Evolutionary conservation across 768 basidiomycete species (phyloP), one percentile per base, ranked within the genome.

Genomic region (Imleria badia): DNA sequence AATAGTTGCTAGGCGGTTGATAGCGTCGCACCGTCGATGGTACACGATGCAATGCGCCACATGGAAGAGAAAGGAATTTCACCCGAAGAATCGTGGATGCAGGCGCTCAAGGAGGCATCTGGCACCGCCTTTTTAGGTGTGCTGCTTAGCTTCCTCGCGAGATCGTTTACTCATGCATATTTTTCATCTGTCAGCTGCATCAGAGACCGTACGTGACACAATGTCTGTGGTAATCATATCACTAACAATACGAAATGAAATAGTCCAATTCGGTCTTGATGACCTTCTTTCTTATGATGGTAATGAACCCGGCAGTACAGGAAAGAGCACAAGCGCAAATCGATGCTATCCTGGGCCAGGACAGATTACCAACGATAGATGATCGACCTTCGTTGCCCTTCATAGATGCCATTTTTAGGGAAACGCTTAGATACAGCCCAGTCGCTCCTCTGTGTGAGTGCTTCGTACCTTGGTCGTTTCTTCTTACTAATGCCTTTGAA

Each of bases 321-420:
- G 48, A 45, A 35, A 52, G 29, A 7, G 54, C 46, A 0, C 50
- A 55, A 13, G 41, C 51, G 11, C 41, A 57, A 29, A 58, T 62
- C 4, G 61, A 66, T 35, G 15, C 42, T 6, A 48, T 66, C 0
- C 53, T 64, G 14, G 59, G 61, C 23, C 64, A 48, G 34, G 36
- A 30, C 19, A 50, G 55, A 14, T 38, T 66, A 1, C 61, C 59
- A 10, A 51, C 35, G 8, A 51, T 55, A 23, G 52, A 60, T 4
- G 56, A 66, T 45, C 43, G 52, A 46, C 35, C 47, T 6, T 38
- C 35, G 14, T 54, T 77, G n/a, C 74, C 73, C 5, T 75, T 75
- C 43, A 65, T 74, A 15, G 63, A 60, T 19, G 74, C 73, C 5
- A 67, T 75, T 23, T 62, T 70, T 4, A 66, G 70, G 48, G 76